Conservation (phyloP, 2,329 filamentous ascomycete genomes). For the Dothiorella sarmentorum region DNA sequence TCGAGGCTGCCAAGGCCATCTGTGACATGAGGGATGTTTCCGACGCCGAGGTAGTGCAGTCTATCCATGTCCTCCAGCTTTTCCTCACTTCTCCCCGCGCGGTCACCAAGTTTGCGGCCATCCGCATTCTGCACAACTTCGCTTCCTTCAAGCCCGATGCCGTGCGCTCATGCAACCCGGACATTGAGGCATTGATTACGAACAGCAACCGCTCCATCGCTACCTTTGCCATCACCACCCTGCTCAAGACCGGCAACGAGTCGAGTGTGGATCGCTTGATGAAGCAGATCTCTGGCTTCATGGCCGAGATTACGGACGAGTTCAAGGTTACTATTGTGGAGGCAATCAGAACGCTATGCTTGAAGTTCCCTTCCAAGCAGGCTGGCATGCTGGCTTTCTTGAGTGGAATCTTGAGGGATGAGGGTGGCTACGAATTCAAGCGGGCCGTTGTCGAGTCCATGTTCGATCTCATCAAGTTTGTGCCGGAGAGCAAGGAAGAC, state of each 20-base stretch:
- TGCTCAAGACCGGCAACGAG: constrained; percentile 97
- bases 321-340: constrained; percentile 99
- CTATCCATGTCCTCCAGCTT: constrained; percentile 90
- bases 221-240: constrained; percentile 95
- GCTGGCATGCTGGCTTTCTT: constrained; percentile 97
- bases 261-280: constrained; percentile 94
- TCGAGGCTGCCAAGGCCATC: constrained; percentile 97
- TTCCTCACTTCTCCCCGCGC: constrained; percentile 94
- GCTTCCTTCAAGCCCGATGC: constrained; percentile 93
- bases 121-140: constrained; percentile 93
- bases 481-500: constrained; percentile 77
- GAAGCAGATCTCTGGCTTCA: constrained; percentile 98
- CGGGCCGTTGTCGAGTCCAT: constrained; percentile 96
- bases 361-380: constrained; percentile 98
- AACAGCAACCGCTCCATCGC: constrained; percentile 97
- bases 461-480: constrained; percentile 98
- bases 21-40: constrained; percentile 92
- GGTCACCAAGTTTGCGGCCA: constrained; percentile 95
- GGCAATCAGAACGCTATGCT: constrained; percentile 89
- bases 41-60: constrained; percentile 85
- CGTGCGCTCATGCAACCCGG: constrained; percentile 90
- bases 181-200: constrained; percentile 94
- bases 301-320: constrained; percentile 98
- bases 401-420: constrained; percentile 91
- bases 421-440: constrained; percentile 98